phyloP scores from a whole-genome alignment of 768 basidiomycete genomes.

The Amanita pseudoporphyria region DNA sequence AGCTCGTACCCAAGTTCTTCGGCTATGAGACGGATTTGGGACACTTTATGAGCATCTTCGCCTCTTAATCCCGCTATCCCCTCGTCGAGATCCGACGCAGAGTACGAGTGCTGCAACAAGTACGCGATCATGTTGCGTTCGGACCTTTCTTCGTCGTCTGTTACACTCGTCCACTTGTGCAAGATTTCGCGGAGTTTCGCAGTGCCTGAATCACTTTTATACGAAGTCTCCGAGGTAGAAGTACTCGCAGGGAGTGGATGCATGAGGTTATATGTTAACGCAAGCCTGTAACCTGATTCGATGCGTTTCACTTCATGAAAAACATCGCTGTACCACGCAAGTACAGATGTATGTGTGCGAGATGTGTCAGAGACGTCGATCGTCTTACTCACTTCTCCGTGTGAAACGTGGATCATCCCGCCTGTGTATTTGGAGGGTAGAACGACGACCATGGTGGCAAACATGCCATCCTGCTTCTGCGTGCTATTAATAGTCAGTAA shows the following conservation, averaged over 20 bases:
- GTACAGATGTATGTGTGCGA: slow-evolving; percentile 20
- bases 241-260: slow-evolving; percentile 16
- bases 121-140: no score
- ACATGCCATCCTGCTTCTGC: no score
- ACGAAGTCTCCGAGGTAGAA: no score
- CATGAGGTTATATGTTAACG: slow-evolving; percentile 43
- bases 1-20: slow-evolving; percentile 25
- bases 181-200: not conserved
- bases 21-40: slow-evolving; percentile 15
- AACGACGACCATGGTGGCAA: no score
- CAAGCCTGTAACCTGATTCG: slow-evolving; percentile 39
- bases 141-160: no score
- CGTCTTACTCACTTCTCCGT: no score
- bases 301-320: slow-evolving; percentile 40
- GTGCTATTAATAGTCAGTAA: no score
- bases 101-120: no score
- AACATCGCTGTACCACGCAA: slow-evolving; percentile 48
- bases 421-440: no score
- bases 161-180: not conserved
- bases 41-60: slow-evolving; percentile 22
- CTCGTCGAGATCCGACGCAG: slow-evolving; percentile 11
- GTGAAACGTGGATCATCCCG: no score
- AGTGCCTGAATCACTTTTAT: no score
- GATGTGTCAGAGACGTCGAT: no score
- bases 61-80: slow-evolving; percentile 27